Conservation (phyloP, 2,329 filamentous ascomycete genomes). For the Emericellopsis atlantica region DNA sequence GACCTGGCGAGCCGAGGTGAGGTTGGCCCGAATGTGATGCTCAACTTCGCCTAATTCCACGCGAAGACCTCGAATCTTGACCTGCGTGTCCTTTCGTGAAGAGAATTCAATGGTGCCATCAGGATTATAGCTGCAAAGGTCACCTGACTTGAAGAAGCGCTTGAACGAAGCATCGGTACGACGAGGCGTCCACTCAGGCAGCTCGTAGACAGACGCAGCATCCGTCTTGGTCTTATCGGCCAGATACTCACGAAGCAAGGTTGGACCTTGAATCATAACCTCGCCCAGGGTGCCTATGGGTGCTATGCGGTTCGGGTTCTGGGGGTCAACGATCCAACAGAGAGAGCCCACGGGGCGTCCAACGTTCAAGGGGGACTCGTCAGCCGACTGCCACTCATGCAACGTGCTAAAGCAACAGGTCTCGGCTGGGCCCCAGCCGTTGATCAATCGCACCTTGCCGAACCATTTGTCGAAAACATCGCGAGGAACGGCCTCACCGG, state of each 20-base stretch:
- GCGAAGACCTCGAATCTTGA: not conserved
- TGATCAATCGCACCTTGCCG: constrained; percentile 2
- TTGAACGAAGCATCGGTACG: not conserved
- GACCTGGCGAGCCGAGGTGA: constrained; percentile 1
- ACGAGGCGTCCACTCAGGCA: not conserved
- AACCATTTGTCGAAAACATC: constrained; percentile 5
- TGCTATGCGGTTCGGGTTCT: not conserved
- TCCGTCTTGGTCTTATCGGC: constrained; percentile 9
- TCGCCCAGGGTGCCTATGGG: constrained; percentile 10
- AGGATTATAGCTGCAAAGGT: not conserved
- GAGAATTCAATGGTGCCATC: not conserved
- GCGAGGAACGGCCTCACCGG: constrained; percentile 4
- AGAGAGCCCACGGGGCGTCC: constrained; percentile 5
- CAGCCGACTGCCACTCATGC: constrained; percentile 1
- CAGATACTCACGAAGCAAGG: constrained; percentile 11
- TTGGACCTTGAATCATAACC: constrained; percentile 13
- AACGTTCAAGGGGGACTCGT: constrained; percentile 3
- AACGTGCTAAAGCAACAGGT: constrained; percentile 4
- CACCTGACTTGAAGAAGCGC: not conserved
- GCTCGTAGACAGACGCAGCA: constrained; percentile 1
- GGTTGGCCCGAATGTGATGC: not conserved
- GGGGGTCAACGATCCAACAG: constrained; percentile 5
- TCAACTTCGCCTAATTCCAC: not conserved
- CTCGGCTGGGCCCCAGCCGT: constrained; percentile 6
- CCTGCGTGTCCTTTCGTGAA: not conserved